These are phyloP conservation scores for Solioccasus polychromus DNA, from an alignment of 768 basidiomycete genomes.

Conservation along the genomic window DNA sequence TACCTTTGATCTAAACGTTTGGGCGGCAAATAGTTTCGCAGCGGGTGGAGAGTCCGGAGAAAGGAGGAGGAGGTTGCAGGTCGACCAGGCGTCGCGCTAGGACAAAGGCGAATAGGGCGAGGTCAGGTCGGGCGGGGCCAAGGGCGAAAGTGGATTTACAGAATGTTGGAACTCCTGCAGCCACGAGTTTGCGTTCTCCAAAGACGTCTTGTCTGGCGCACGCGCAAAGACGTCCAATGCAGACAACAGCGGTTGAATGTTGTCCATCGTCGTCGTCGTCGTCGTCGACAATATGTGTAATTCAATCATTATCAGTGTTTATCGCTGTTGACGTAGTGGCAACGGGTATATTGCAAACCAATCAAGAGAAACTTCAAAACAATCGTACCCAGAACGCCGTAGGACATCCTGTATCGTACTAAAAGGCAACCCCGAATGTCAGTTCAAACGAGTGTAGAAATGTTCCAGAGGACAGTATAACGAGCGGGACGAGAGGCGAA, in stretches of 20 bases:
- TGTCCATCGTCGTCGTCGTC: slow-evolving; percentile 48
- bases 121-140: slow-evolving; percentile 64
- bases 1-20: slow-evolving; percentile 94
- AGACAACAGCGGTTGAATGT: slow-evolving; percentile 68
- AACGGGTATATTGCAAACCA: slow-evolving; percentile 34
- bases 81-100: slow-evolving; percentile 96
- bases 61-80: slow-evolving; percentile 87
- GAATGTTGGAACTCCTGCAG: slow-evolving; percentile 99
- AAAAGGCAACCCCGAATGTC: slow-evolving; percentile 50
- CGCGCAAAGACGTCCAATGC: slow-evolving; percentile 78
- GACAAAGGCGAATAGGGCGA: slow-evolving; percentile 44
- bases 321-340: slow-evolving; percentile 33
- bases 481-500: slow-evolving; percentile 30
- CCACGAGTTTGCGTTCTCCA: slow-evolving; percentile 91
- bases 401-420: slow-evolving; percentile 39
- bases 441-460: slow-evolving; percentile 56
- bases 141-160: slow-evolving; percentile 83
- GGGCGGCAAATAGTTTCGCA: slow-evolving; percentile 92
- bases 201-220: slow-evolving; percentile 77
- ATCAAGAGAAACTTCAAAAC: slow-evolving; percentile 9
- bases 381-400: slow-evolving; percentile 25
- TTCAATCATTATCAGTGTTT: slow-evolving; percentile 27
- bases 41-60: slow-evolving; percentile 72
- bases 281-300: slow-evolving; percentile 5
- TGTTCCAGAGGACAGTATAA: slow-evolving; percentile 41